Evolutionary conservation across 2,329 filamentous ascomycete genomes (phyloP), one percentile per base, ranked within the genome.

Genomic region (Ophiostoma montium): DNA sequence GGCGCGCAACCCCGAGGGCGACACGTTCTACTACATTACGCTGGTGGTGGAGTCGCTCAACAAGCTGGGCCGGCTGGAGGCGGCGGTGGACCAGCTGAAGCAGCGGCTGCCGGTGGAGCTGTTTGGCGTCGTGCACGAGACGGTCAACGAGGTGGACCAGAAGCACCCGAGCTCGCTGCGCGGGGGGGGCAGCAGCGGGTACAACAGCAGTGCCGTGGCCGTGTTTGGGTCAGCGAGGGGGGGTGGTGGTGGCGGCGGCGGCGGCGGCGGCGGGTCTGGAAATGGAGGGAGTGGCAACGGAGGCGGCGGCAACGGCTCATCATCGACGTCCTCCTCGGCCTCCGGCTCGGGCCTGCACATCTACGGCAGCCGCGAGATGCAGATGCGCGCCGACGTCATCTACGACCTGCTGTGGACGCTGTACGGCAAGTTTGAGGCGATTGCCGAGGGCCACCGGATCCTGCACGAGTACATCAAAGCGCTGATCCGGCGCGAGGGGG

Each of bases 351-450:
- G 76, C 39, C 66, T 78, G 50, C 72, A 77, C 52, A 75, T 80
- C 55, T 81, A 84, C 57, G 80, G 76, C 50, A 77, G 72, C 49
- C 75, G 83, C 31, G 78, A 87, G 56, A 86, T 84, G 16, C 80
- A 85, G 55, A 80, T 89, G 67, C 77, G 85, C 16, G 82, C 83
- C 13, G 84, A 87, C 57, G 86, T 95, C 27, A 82, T 98, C 45
- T 85, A 92, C 55, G 92, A 98, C 60, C 76, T 96, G 42, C 69
- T 98, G 2, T 94, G 84, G 79, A 90, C 87, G 0, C 66, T 98
- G 1, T 98, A 94, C 62, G 89, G 89, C 39, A 95, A 95, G 58
- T 96, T 98, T 55, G 92, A 96, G 63, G 86, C 92, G 8, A 96
- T 98, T 56, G 87, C 88, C 5, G 94, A 98, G 67, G 86, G 89